Percentiles rank a stretch among this genome's conserved stretches.
Conservation (phyloP, 139 green algal species). For the Volvox reticuliferus region DNA sequence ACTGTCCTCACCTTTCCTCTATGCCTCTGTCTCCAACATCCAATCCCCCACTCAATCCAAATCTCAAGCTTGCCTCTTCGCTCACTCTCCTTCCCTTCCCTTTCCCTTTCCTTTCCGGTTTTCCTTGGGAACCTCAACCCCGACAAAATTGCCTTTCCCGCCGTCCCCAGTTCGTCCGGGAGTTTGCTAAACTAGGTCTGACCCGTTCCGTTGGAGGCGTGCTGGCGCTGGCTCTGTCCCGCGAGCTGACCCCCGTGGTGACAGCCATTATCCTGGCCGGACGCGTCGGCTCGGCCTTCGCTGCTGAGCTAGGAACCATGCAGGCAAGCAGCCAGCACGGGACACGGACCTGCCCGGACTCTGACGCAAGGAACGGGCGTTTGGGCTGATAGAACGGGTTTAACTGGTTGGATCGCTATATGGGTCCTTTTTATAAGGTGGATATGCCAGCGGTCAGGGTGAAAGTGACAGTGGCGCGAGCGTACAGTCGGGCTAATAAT, state of each 20-base stretch:
- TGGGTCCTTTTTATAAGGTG: no score
- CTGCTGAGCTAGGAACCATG: constrained; percentile 99
- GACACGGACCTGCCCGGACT: no score
- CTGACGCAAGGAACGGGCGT: no score
- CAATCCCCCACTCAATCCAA: neutral
- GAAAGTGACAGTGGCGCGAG: no score
- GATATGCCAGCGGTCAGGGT: no score
- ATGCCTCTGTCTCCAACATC: neutral
- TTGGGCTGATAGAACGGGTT: no score
- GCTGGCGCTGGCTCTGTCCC: constrained; percentile 91
- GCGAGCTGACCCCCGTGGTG: constrained; percentile 98
- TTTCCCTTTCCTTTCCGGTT: neutral
- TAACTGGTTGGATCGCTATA: no score
- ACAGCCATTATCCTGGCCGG: constrained; percentile 98
- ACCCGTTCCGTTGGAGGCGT: constrained; percentile 97
- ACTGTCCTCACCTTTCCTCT: neutral
- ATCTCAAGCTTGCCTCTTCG: no score
- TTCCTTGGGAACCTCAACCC: no score
- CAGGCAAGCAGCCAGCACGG: constrained; percentile 66
- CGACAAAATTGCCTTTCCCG: neutral
- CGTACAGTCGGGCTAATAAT: no score
- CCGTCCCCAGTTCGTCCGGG: constrained; percentile 87
- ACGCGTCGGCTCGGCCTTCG: constrained; percentile 95
- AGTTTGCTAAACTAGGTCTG: constrained; percentile 95
- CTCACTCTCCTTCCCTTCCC: neutral